phyloP scores from a whole-genome alignment of 805 yeast genomes.

The Tetrapisispora phaffii region DNA sequence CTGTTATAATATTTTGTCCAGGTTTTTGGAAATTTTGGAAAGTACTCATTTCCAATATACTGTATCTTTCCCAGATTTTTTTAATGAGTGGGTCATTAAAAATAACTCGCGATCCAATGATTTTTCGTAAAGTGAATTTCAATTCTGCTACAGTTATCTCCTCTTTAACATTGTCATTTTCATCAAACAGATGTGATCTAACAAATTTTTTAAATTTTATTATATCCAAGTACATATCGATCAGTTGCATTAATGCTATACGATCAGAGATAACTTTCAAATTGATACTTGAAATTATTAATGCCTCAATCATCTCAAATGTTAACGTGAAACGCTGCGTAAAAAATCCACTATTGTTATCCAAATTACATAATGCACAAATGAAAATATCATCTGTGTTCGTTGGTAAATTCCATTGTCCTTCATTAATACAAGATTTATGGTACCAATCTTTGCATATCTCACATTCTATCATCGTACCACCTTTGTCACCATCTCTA shows the following conservation, averaged over 20 bases:
- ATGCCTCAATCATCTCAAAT: conserved; percentile 13
- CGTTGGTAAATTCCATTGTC: conserved; percentile 24
- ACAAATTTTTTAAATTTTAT: conserved; percentile 11
- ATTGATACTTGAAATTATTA: conserved; percentile 12
- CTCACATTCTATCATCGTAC: conserved; percentile 61
- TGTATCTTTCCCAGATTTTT: conserved; percentile 8
- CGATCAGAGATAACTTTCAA: conserved; percentile 17
- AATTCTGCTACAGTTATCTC: conserved; percentile 24
- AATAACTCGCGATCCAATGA: conserved; percentile 34
- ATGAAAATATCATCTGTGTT: conserved; percentile 34
- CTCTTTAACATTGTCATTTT: conserved; percentile 12
- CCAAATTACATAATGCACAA: conserved; percentile 46
- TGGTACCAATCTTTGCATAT: conserved; percentile 67
- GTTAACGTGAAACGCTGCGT: conserved; percentile 9
- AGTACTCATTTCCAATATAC: conserved; percentile 3
- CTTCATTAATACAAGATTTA: conserved; percentile 42
- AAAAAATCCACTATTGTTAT: conserved; percentile 6
- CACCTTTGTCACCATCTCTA: conserved; percentile 46
- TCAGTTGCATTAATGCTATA: conserved; percentile 6
- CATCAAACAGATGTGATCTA: conserved; percentile 5
- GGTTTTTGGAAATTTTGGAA: background rate
- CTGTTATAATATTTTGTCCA: conserved; percentile 6
- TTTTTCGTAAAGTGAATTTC: conserved; percentile 38
- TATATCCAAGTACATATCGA: conserved; percentile 8
- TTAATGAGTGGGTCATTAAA: conserved; percentile 7